Evolutionary conservation across 2,329 filamentous ascomycete genomes (phyloP).

Genomic region (Diplocarpon rosae): DNA sequence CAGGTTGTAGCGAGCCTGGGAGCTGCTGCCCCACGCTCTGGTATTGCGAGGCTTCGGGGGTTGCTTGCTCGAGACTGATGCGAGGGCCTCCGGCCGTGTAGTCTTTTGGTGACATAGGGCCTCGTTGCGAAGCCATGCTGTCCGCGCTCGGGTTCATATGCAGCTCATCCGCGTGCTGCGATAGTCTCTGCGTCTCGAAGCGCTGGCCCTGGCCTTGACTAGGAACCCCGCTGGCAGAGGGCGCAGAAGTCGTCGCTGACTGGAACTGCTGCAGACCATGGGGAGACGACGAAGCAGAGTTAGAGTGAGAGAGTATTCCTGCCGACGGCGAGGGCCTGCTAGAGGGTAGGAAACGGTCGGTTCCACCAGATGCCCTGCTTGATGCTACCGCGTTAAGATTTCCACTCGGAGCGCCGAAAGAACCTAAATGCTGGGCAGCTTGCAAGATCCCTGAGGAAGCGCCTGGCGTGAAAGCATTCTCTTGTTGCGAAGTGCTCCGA

Average conservation of each 20-base stretch:
- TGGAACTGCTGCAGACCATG: constrained; percentile 16
- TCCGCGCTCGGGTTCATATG: constrained; percentile 36
- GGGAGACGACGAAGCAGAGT: constrained; percentile 1
- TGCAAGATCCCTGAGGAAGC: constrained; percentile 6
- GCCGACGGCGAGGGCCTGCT: constrained; percentile 1
- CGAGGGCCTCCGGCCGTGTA: constrained; percentile 37
- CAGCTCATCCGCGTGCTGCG: constrained; percentile 43
- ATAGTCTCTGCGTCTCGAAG: constrained; percentile 36
- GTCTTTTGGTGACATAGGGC: constrained; percentile 31
- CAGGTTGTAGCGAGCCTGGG: constrained; percentile 50
- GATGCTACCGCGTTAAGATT: constrained; percentile 7
- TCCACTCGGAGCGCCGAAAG: constrained; percentile 7
- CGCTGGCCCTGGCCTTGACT: constrained; percentile 28
- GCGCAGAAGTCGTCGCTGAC: constrained; percentile 13
- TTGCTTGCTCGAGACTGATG: constrained; percentile 50
- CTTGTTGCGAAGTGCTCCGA: constrained; percentile 1
- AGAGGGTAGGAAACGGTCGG: constrained; percentile 1
- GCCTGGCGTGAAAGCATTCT: constrained; percentile 6
- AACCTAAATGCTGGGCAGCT: constrained; percentile 9
- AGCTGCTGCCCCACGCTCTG: constrained; percentile 32
- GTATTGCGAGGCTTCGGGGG: constrained; percentile 37
- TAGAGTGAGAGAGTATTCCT: neutral
- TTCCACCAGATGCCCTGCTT: neutral
- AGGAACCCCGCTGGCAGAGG: constrained; percentile 15
- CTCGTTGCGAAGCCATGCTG: constrained; percentile 22